Percentiles rank a stretch among this genome's conserved stretches.
These are phyloP conservation scores for Emergomyces pasteurianus DNA, from an alignment of 2,329 filamentous ascomycete genomes.

Conservation along the genomic window DNA sequence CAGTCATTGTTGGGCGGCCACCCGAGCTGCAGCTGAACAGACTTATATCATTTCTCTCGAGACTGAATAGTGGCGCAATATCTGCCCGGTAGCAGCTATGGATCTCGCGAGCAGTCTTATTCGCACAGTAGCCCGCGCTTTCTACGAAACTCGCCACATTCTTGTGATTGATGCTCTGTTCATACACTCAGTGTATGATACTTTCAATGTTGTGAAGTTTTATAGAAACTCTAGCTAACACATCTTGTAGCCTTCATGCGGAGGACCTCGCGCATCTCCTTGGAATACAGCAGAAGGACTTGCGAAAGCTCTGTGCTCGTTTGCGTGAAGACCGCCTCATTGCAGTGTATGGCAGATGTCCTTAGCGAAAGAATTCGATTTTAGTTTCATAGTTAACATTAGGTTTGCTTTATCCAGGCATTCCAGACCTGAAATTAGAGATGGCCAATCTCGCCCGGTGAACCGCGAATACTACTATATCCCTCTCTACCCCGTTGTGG, in stretches of 20 bases:
- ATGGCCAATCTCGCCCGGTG: conserved; percentile 68
- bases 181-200: conserved; percentile 54
- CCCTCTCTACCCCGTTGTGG: conserved; percentile 85
- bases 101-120: conserved; percentile 67
- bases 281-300: conserved; percentile 79
- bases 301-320: conserved; percentile 78
- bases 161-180: conserved; percentile 70
- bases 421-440: conserved; percentile 63
- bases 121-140: conserved; percentile 72
- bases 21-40: background rate
- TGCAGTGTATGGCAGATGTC: conserved; percentile 49
- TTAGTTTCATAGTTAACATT: conserved; percentile 9
- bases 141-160: conserved; percentile 76
- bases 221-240: conserved; percentile 6
- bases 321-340: conserved; percentile 79
- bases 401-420: conserved; percentile 36
- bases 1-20: background rate
- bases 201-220: conserved; percentile 7
- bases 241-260: conserved; percentile 53
- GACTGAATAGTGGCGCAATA: background rate
- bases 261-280: conserved; percentile 80
- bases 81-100: conserved; percentile 27
- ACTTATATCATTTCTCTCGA: background rate
- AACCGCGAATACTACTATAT: conserved; percentile 95
- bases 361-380: conserved; percentile 3